phyloP scores from a whole-genome alignment of 371 early-diverging fungal genomes.

The Mortierella sp. region DNA sequence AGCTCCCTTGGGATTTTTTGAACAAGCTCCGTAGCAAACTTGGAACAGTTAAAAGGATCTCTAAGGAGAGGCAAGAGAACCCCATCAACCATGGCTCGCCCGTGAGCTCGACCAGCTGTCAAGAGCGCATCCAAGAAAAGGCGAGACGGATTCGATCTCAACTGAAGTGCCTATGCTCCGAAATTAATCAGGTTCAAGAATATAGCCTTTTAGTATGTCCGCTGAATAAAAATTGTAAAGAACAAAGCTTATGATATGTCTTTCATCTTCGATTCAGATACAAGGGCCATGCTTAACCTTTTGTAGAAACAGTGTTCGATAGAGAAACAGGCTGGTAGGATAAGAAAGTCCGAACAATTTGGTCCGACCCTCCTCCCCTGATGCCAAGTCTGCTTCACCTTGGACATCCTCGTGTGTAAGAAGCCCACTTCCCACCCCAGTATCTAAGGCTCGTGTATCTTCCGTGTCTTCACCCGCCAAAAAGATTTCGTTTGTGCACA shows the following conservation, averaged over 20 bases:
- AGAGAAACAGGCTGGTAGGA: conserved; percentile 18
- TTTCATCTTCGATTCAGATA: no score
- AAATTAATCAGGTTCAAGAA: background rate
- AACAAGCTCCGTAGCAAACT: conserved; percentile 25
- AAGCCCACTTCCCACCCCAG: no score
- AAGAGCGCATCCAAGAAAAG: conserved; percentile 37
- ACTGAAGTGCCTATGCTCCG: conserved; percentile 8
- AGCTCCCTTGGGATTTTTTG: conserved; percentile 40
- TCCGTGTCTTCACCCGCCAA: conserved; percentile 1
- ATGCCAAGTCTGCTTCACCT: background rate
- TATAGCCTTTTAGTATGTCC: background rate
- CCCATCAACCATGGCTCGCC: conserved; percentile 38
- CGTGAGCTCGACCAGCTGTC: conserved; percentile 24
- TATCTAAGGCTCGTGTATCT: background rate
- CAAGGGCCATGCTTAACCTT: conserved; percentile 16
- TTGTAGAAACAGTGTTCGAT: conserved; percentile 16
- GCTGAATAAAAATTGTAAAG: no score
- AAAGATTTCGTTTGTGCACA: conserved; percentile 35
- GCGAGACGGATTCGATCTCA: conserved; percentile 31
- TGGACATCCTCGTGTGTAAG: background rate
- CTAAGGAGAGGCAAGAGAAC: conserved; percentile 18
- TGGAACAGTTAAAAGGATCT: conserved; percentile 16
- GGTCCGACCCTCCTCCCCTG: background rate
- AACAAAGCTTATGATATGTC: background rate
- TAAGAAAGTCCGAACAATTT: conserved; percentile 16